Base-by-base conservation (phyloP, 352 stramenopile genomes). In the Globisporangium cederbergense region DNA sequence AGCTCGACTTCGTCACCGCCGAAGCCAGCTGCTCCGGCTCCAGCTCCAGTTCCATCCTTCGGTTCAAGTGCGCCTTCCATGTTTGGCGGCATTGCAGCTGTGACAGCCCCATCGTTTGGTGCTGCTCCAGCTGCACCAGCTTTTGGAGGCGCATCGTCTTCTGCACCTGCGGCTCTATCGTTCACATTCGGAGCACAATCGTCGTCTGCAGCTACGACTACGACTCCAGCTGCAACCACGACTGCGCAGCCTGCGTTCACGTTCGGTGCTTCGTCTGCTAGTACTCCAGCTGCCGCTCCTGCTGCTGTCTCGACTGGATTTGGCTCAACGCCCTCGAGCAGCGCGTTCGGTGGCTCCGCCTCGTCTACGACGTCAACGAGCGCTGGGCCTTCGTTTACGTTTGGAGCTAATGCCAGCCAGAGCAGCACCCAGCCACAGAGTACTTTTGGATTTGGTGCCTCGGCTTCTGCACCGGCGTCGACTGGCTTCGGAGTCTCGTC, bases 51-150 rank as follows among this genome's bases (percentile, higher is more conserved):
- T 66, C 50, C 63, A 28, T 28, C 62, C 6, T 57, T 60, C 22
- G 70, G 43, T 40, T 51, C 70, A 20, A 36, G 58, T 13, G 53
- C 70, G 52, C 28, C 67, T 59, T 49, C 63, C 6, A 63, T 73
- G 30, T 67, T 64, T 25, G 61, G 61, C 11, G 36, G 45, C 36
- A 36, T 46, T 45, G 13, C 67, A 36, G 32, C 60, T 67, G 61
- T 16, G 43, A 30, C 56, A 25, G 66, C 64, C 7, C 62, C 73
- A 64, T 61, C 65, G 58, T 81, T 84, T 64, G 60, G 72, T 6
- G 34, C 56, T 52, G 14, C 59, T 40, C 38, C 61, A 56, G 20
- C 70, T 49, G 66, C 66, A 2, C 64, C 68, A 14, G 53, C 64
- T 4, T 32, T 66, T 7, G 43, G 58, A 22, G 64, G 52, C 9